phyloP scores from a whole-genome alignment of 768 basidiomycete genomes.

The Serendipita sp. region DNA sequence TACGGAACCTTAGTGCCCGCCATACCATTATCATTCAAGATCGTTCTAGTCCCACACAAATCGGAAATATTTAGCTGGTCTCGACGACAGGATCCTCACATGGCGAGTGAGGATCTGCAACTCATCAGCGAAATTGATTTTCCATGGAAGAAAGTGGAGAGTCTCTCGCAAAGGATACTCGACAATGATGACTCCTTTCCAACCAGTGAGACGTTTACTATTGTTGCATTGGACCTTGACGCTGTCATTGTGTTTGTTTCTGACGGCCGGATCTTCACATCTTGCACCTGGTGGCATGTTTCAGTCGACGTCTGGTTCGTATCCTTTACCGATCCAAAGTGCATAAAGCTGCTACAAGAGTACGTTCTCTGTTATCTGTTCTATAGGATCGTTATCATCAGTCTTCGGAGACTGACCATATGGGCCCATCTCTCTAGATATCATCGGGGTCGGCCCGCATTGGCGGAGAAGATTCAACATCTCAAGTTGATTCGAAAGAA shows the following conservation, averaged over 20 bases:
- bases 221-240: neutral
- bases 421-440: slow-evolving; percentile 30
- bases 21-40: too few species aligned
- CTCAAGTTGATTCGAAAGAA: slow-evolving; percentile 47
- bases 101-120: too few species aligned
- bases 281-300: too few species aligned
- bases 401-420: too few species aligned
- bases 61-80: too few species aligned
- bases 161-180: neutral
- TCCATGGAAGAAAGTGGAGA: neutral
- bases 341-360: slow-evolving; percentile 50
- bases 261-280: neutral
- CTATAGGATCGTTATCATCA: neutral
- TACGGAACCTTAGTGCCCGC: too few species aligned
- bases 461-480: slow-evolving; percentile 50
- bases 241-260: too few species aligned
- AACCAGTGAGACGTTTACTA: slow-evolving; percentile 13
- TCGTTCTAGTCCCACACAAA: too few species aligned
- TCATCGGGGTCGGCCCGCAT: slow-evolving; percentile 53
- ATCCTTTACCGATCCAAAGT: slow-evolving; percentile 46
- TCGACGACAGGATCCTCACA: too few species aligned
- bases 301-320: slow-evolving; percentile 65
- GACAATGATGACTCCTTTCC: slow-evolving; percentile 10
- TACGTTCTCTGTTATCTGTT: slow-evolving; percentile 17
- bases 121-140: neutral